Conservation (phyloP, 176 grass and related monocot genomes). For the Rhynchospora tenuis region DNA sequence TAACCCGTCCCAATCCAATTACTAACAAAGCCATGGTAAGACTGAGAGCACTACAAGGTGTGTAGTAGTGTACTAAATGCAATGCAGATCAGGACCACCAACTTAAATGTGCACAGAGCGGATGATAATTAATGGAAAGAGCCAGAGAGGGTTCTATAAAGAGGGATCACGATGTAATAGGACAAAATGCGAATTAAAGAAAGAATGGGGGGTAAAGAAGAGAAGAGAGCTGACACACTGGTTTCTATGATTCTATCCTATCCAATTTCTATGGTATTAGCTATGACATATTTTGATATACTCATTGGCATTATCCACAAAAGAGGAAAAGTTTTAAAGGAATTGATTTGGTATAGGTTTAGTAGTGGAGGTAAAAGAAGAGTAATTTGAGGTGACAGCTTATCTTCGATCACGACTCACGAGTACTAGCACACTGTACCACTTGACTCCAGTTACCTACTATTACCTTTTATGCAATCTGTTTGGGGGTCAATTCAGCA, state of each 20-base stretch:
- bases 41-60: background rate
- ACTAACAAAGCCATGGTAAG: background rate
- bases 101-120: background rate
- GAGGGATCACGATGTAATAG: slow-evolving; percentile 6
- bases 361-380: background rate
- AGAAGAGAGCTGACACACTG: background rate
- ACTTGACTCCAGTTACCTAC: background rate
- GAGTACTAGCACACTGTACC: background rate
- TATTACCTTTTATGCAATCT: background rate
- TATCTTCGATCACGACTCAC: background rate
- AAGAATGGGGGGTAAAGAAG: background rate
- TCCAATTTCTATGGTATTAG: background rate
- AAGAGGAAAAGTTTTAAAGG: background rate
- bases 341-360: background rate
- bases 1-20: background rate
- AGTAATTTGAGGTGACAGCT: slow-evolving; percentile 1
- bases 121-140: background rate
- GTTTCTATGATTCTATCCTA: background rate
- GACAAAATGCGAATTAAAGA: slow-evolving; percentile 13
- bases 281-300: background rate
- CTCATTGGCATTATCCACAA: background rate
- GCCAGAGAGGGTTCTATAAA: background rate
- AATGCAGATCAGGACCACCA: background rate
- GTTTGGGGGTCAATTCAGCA: background rate
- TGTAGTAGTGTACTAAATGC: background rate